These are phyloP conservation scores for sorghum (Sorghum bicolor) DNA, from an alignment of 176 grass and related monocot genomes.

Conservation along the genomic window DNA sequence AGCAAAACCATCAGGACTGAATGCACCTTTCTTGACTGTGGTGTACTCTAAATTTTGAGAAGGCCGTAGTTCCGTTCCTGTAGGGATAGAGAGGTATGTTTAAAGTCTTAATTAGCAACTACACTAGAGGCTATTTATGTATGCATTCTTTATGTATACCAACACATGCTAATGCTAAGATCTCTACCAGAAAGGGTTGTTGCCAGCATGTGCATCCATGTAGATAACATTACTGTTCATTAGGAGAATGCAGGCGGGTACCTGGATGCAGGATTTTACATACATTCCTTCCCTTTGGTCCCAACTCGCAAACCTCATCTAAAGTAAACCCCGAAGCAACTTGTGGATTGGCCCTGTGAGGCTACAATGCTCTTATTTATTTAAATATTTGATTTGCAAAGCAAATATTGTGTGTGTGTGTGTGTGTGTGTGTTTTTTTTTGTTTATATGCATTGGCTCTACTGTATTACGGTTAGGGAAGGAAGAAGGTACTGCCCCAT, in stretches of 20 bases:
- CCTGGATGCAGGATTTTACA: constrained; percentile 25
- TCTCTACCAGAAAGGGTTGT: not conserved
- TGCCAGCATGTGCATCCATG: not conserved
- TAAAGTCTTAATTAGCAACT: not conserved
- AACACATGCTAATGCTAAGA: constrained; percentile 23
- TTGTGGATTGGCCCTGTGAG: not conserved
- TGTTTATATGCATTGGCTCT: not conserved
- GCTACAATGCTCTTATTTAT: not conserved
- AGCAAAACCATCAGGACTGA: constrained; percentile 64
- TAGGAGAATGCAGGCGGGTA: not conserved
- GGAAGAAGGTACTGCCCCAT: not conserved
- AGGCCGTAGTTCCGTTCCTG: constrained; percentile 5
- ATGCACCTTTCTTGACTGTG: constrained; percentile 15
- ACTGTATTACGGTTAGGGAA: not conserved
- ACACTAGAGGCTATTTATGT: not conserved
- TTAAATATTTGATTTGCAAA: not conserved
- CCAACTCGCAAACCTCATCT: not conserved
- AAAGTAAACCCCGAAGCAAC: not conserved
- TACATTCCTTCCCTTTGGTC: not conserved
- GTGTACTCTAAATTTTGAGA: constrained; percentile 27
- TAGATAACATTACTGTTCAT: constrained; percentile 8
- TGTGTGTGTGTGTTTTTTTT: too few relatives aligned
- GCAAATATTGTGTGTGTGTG: not conserved
- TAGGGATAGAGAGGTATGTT: constrained; percentile 36
- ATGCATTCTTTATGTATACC: constrained; percentile 9